Evolutionary conservation across 805 yeast species (phyloP).

Genomic region (Lachancea sp.): DNA sequence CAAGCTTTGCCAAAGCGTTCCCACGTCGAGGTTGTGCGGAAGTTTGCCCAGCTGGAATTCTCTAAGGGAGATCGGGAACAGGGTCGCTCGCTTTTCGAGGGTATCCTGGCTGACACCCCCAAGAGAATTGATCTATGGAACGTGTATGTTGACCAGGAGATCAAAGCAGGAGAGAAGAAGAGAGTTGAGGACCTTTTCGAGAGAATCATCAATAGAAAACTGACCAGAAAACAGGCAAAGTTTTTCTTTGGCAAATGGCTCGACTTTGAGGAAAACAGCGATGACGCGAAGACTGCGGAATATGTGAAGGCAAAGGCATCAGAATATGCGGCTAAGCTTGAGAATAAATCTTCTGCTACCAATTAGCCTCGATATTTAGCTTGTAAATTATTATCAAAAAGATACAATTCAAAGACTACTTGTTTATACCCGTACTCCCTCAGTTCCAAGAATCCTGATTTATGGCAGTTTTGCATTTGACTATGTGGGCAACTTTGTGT

Average conservation of each 20-base stretch:
- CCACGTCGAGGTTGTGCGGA: constrained; percentile 74
- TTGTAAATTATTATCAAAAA: too few species aligned
- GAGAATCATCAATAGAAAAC: constrained; percentile 59
- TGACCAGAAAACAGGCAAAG: constrained; percentile 84
- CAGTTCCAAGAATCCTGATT: too few species aligned
- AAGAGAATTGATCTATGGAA: constrained; percentile 93
- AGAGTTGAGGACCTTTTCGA: constrained; percentile 77
- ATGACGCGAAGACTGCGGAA: constrained; percentile 65
- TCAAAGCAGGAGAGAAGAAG: constrained; percentile 58
- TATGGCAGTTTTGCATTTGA: too few species aligned
- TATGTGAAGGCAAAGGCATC: constrained; percentile 88
- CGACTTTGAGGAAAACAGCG: constrained; percentile 61
- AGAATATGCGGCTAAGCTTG: constrained; percentile 49
- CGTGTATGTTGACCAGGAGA: constrained; percentile 90
- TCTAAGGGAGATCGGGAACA: constrained; percentile 85
- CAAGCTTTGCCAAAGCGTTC: constrained; percentile 63
- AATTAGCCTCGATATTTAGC: too few species aligned
- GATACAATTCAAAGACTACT: too few species aligned
- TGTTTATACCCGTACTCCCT: too few species aligned
- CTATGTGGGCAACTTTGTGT: not conserved
- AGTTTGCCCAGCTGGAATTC: constrained; percentile 86
- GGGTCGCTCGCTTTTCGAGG: constrained; percentile 92
- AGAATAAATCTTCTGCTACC: not conserved
- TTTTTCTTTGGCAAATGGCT: constrained; percentile 94
- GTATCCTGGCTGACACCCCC: constrained; percentile 81